Percentiles rank a stretch among this genome's conserved stretches.
phyloP scores from a whole-genome alignment of 2,329 filamentous ascomycete species.

The Aspergillus oerlinghausenensis region DNA sequence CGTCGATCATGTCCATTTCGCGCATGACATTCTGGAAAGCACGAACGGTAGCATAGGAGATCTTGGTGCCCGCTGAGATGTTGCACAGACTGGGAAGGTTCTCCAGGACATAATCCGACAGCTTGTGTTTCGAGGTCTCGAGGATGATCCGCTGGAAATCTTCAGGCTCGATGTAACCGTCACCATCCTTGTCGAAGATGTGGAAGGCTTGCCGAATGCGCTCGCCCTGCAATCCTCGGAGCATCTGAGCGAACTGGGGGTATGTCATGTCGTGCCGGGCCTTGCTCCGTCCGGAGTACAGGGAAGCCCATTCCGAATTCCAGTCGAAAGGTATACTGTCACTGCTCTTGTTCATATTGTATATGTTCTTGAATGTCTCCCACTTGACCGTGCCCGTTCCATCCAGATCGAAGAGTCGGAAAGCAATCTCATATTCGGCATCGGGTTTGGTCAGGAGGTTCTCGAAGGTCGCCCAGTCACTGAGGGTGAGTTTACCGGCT shows the following conservation, averaged over 20 bases:
- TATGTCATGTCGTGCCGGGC: constrained; percentile 90
- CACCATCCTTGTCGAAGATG: constrained; percentile 80
- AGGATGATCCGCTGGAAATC: constrained; percentile 96
- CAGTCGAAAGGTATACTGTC: constrained; percentile 90
- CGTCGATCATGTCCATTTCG: constrained; percentile 95
- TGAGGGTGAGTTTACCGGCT: constrained; percentile 67
- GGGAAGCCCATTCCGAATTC: constrained; percentile 91
- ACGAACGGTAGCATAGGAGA: constrained; percentile 94
- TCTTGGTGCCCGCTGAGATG: constrained; percentile 84
- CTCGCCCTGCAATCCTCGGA: constrained; percentile 92
- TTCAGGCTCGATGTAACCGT: constrained; percentile 91
- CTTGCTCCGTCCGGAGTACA: constrained; percentile 87
- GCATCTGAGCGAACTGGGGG: constrained; percentile 95
- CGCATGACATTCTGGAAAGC: constrained; percentile 98
- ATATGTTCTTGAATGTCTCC: constrained; percentile 77
- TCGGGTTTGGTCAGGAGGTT: constrained; percentile 91
- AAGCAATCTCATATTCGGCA: constrained; percentile 97
- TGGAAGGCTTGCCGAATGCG: constrained; percentile 93
- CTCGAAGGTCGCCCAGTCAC: constrained; percentile 91
- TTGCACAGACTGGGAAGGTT: constrained; percentile 93
- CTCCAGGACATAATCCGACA: constrained; percentile 89
- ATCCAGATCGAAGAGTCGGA: constrained; percentile 88
- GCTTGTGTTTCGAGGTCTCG: constrained; percentile 89
- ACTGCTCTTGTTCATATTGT: constrained; percentile 81
- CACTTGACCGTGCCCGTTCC: constrained; percentile 82